These are phyloP conservation scores for Xylariaceae sp. DNA, from an alignment of 2,329 filamentous ascomycete species.

Conservation along the genomic window DNA sequence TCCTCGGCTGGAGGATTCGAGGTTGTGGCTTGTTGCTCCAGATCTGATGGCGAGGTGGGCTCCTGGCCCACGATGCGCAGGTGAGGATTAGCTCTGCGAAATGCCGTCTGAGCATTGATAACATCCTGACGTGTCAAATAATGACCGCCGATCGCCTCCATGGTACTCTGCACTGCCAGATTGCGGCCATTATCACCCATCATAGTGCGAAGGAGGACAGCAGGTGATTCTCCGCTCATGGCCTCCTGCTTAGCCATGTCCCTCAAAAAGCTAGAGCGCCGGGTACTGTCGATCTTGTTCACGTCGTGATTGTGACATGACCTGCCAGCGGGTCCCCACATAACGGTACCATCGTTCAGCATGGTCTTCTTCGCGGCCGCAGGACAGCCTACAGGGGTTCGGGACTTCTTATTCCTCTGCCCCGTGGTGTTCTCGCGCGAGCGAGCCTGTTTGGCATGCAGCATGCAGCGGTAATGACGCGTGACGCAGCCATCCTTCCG, in stretches of 20 bases:
- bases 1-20: background rate
- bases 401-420: background rate
- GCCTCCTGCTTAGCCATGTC: background rate
- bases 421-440: background rate
- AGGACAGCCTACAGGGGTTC: background rate
- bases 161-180: background rate
- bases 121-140: background rate
- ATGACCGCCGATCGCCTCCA: background rate
- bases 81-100: background rate
- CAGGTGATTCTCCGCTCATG: background rate
- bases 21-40: background rate
- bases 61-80: background rate
- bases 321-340: background rate
- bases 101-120: background rate
- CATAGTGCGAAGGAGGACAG: background rate
- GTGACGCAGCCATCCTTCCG: background rate
- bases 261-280: background rate
- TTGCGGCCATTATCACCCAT: background rate
- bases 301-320: background rate
- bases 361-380: background rate
- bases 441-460: background rate
- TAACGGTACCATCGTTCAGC: background rate
- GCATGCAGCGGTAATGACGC: conserved; percentile 1
- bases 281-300: background rate
- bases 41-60: background rate